A percentile compares a stretch with the other conserved stretches of the same genome.
Conservation (phyloP, 805 yeast species). For the Zygotorulaspora florentina region DNA sequence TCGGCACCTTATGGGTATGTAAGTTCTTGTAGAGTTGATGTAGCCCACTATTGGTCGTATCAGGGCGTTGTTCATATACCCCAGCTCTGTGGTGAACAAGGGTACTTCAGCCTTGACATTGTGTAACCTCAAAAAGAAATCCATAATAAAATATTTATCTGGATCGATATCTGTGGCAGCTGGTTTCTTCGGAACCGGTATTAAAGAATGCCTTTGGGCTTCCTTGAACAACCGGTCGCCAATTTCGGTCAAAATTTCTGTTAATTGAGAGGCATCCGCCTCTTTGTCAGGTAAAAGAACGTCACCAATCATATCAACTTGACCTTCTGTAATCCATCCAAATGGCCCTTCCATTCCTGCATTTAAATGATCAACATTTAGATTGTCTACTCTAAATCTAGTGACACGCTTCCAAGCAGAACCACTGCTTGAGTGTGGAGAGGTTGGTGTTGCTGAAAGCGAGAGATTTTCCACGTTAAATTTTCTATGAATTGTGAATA, state of each 20-base stretch:
- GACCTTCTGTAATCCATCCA: conserved; percentile 94
- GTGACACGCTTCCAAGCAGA: conserved; percentile 59
- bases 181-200: conserved; percentile 20
- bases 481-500: conserved; percentile 80
- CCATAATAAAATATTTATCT: conserved; percentile 65
- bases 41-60: conserved; percentile 94
- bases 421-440: conserved; percentile 11
- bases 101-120: conserved; percentile 90
- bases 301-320: conserved; percentile 91
- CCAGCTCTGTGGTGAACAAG: conserved; percentile 75
- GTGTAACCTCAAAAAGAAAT: conserved; percentile 71
- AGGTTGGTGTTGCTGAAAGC: conserved; percentile 5
- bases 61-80: conserved; percentile 88
- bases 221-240: conserved; percentile 47
- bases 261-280: conserved; percentile 41
- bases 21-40: conserved; percentile 84
- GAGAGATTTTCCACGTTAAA: conserved; percentile 16
- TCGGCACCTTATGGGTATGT: conserved; percentile 80
- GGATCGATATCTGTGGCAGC: conserved; percentile 24
- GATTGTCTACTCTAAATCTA: conserved; percentile 76
- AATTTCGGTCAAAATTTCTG: conserved; percentile 48
- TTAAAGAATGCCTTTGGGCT: conserved; percentile 38
- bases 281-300: conserved; percentile 70
- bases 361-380: conserved; percentile 84
- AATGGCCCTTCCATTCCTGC: conserved; percentile 91